Evolutionary conservation across 306 rosid species (phyloP), one percentile per base, ranked within the genome.

Genomic region (Vigna unguiculata): DNA sequence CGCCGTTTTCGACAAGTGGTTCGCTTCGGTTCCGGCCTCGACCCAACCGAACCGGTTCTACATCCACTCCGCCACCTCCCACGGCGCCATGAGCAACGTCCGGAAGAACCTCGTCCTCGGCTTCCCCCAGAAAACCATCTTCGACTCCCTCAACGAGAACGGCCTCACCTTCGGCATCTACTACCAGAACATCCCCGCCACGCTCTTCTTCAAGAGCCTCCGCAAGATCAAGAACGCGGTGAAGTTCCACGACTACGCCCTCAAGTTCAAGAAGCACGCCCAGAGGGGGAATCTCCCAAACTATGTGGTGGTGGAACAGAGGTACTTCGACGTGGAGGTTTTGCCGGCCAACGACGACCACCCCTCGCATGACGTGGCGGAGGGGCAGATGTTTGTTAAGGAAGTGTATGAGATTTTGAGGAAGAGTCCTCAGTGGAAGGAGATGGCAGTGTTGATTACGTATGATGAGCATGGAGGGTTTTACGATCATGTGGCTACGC

Each of bases 381-480:
- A 28, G 2, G 98, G 97, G 51, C 98, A 94, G 91, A 86, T 55
- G 83, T 86, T 92, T 28, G 93, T 94, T 78, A 92, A 94, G 91
- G 96, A 92, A 76, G 97, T 94, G 40, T 94, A 94, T 59, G 98
- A 94, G 83, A 62, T 84, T 3, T 81, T 94, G 36, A 90, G 98
- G 78, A 83, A 81, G 10, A 91, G 97, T 72, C 98, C 98, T 13
- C 98, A 94, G 85, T 94, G 98, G 98, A 83, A 92, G 71, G 95
- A 94, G 65, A 91, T 88, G 90, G 97, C 97, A 0, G 12, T 94
- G 57, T 67, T 92, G 85, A 92, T 94, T 28, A 94, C 98, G 0
- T 94, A 94, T 40, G 98, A 94, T 71, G 97, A 94, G 68, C 98
- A 94, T 81, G 98, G 98, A 5, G 98, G 98, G 12, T 94, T 94